These are phyloP conservation scores for Brassica napus DNA, from an alignment of 345 rosid genomes.

Conservation along the genomic window Da-Ae NC_063443.1:10578501-10579000, in stretches of 20 bases:
- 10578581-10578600: constrained; percentile 67
- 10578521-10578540: constrained; percentile 54
- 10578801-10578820: constrained; percentile 44
- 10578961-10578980: constrained; percentile 61
- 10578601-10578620: constrained; percentile 82
- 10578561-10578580: constrained; percentile 69
- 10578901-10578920: constrained; percentile 71
- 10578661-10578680: constrained; percentile 15
- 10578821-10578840: constrained; percentile 35
- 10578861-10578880: constrained; percentile 71
- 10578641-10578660: constrained; percentile 30
- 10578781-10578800: constrained; percentile 57
- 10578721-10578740: constrained; percentile 83
- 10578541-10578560: constrained; percentile 56
- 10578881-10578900: constrained; percentile 58
- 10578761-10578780: constrained; percentile 54
- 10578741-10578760: constrained; percentile 55
- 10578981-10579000: constrained; percentile 42
- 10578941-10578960: constrained; percentile 67
- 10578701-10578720: constrained; percentile 81
- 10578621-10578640: constrained; percentile 54
- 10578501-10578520: constrained; percentile 21
- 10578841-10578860: constrained; percentile 50
- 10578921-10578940: constrained; percentile 78
- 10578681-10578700: constrained; percentile 70